A percentile compares a stretch with the other conserved stretches of the same genome.
These are phyloP conservation scores for Cenchrus americanus DNA, from an alignment of 176 grass and related monocot genomes.

Conservation along the genomic window DNA sequence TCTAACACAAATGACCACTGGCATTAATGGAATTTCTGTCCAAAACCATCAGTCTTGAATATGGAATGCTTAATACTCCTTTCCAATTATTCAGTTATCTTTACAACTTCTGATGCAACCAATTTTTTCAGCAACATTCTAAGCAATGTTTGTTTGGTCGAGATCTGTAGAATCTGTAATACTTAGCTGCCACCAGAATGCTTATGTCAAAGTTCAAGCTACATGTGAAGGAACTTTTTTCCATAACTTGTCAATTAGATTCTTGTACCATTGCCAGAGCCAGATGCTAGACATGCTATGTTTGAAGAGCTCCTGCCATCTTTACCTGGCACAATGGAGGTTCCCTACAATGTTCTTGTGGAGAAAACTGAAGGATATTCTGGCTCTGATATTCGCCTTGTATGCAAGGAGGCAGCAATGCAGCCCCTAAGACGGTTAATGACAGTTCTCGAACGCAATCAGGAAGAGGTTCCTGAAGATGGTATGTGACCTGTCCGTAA, in stretches of 20 bases:
- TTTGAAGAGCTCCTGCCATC: constrained; percentile 81
- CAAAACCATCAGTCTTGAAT: not conserved
- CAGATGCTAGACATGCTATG: constrained; percentile 88
- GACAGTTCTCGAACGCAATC: constrained; percentile 61
- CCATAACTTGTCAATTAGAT: constrained; percentile 68
- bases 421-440: constrained; percentile 87
- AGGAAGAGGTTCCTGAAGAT: constrained; percentile 64
- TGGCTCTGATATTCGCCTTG: constrained; percentile 88
- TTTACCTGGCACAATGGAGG: constrained; percentile 46
- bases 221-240: not conserved
- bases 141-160: not conserved
- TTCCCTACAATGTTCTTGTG: constrained; percentile 74
- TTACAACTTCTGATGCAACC: not conserved
- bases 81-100: not conserved
- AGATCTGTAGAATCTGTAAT: not conserved
- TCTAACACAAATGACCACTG: not conserved
- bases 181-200: not conserved
- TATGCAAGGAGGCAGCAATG: constrained; percentile 98
- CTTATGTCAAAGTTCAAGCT: not conserved
- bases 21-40: not conserved
- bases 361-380: constrained; percentile 91
- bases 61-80: not conserved
- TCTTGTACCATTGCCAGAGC: constrained; percentile 90
- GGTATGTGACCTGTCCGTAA: constrained; percentile 61
- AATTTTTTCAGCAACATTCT: not conserved